These are phyloP conservation scores for Colletotrichum sp. DNA, from an alignment of 2,329 filamentous ascomycete genomes.

Conservation along the genomic window DNA sequence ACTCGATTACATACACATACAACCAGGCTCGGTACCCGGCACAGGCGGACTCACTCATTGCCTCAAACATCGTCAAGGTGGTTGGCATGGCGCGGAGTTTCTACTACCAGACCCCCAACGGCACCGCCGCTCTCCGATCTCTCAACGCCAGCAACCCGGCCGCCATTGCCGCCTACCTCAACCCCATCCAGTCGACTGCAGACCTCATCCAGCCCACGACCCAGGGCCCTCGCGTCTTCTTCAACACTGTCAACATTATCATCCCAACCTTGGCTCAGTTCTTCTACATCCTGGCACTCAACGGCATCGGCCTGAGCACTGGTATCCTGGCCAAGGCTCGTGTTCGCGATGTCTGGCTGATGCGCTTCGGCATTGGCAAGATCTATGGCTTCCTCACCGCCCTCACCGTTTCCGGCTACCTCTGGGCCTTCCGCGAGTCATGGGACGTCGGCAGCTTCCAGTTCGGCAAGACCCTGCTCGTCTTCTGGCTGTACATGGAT, in stretches of 20 bases:
- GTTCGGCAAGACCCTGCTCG: slow-evolving; percentile 31
- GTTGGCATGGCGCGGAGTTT: slow-evolving; percentile 26
- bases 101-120: slow-evolving; percentile 29
- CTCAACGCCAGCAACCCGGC: slow-evolving; percentile 27
- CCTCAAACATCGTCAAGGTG: slow-evolving; percentile 31
- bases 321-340: slow-evolving; percentile 5
- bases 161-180: slow-evolving; percentile 34
- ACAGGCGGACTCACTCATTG: slow-evolving; percentile 30
- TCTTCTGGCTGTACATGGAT: slow-evolving; percentile 44
- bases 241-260: slow-evolving; percentile 44
- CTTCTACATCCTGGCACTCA: slow-evolving; percentile 27
- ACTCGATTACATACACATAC: slow-evolving; percentile 38
- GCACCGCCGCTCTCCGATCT: slow-evolving; percentile 6
- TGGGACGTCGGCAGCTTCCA: slow-evolving; percentile 40
- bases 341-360: slow-evolving; percentile 28
- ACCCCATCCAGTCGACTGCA: slow-evolving; percentile 33
- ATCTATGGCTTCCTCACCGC: slow-evolving; percentile 39
- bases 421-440: slow-evolving; percentile 48
- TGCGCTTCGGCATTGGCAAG: slow-evolving; percentile 30
- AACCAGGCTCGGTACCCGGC: slow-evolving; percentile 40
- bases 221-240: slow-evolving; percentile 36
- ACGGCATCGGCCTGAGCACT: background rate
- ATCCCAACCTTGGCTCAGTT: slow-evolving; percentile 37
- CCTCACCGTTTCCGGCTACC: slow-evolving; percentile 41
- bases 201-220: slow-evolving; percentile 34